Evolutionary conservation across 2,329 filamentous ascomycete species (phyloP).

Genomic region (Parastagonospora avenae): DNA sequence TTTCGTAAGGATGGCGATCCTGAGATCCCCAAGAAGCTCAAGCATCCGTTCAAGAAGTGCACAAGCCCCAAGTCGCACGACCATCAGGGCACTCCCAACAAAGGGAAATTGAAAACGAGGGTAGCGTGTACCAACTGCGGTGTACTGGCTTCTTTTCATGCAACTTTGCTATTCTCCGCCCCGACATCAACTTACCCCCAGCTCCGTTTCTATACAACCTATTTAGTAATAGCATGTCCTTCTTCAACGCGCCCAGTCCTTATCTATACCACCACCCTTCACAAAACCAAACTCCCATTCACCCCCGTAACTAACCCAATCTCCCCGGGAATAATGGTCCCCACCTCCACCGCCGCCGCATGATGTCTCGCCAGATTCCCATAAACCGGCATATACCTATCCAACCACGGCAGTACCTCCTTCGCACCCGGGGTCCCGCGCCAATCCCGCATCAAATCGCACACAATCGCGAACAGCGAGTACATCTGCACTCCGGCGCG

Average conservation of each 20-base stretch:
- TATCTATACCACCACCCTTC: too few species aligned
- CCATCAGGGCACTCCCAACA: too few species aligned
- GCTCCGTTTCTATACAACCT: too few species aligned
- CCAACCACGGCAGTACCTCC: slow-evolving; percentile 67
- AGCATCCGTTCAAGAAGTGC: slow-evolving; percentile 1
- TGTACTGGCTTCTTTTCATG: too few species aligned
- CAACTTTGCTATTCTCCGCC: too few species aligned
- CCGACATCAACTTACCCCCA: too few species aligned
- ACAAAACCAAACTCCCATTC: slow-evolving; percentile 12
- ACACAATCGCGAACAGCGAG: slow-evolving; percentile 66
- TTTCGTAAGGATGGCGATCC: neutral
- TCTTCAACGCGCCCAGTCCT: too few species aligned
- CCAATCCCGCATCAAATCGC: slow-evolving; percentile 76
- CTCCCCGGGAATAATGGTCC: slow-evolving; percentile 64
- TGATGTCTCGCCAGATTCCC: slow-evolving; percentile 67
- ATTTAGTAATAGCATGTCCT: too few species aligned
- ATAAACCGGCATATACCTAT: slow-evolving; percentile 69
- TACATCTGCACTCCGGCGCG: slow-evolving; percentile 69
- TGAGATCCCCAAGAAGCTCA: slow-evolving; percentile 1
- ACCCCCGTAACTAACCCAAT: slow-evolving; percentile 31
- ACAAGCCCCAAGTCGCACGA: too few species aligned
- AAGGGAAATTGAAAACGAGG: too few species aligned
- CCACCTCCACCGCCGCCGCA: slow-evolving; percentile 64
- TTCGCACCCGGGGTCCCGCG: slow-evolving; percentile 57
- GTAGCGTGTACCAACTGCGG: too few species aligned